phyloP scores from a whole-genome alignment of 495 filamentous ascomycete genomes.

The Penicillium silybi region DNA sequence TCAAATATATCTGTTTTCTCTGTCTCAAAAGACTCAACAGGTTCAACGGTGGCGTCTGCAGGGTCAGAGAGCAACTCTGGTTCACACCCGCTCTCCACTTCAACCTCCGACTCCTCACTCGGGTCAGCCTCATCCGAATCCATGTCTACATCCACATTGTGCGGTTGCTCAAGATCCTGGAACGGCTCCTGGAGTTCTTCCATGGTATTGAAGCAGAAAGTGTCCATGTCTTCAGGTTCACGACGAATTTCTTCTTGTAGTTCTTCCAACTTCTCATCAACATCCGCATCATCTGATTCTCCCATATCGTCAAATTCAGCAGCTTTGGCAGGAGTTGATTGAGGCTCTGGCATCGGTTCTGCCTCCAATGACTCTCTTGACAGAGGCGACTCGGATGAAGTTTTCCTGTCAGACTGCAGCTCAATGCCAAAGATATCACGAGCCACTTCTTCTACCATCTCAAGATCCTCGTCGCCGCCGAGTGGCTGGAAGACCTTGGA shows the following conservation, averaged over 20 bases:
- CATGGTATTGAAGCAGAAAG: constrained; percentile 23
- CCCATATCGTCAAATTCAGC: not conserved
- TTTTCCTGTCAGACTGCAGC: constrained; percentile 9
- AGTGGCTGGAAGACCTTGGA: not conserved
- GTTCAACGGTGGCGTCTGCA: not conserved
- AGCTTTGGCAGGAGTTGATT: not conserved
- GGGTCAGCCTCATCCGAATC: not conserved
- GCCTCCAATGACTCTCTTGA: not conserved
- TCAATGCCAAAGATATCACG: constrained; percentile 27
- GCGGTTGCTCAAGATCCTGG: constrained; percentile 1
- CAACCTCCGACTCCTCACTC: constrained; percentile 4
- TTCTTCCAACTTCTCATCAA: constrained; percentile 10
- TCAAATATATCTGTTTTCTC: not conserved
- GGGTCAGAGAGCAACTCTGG: not conserved
- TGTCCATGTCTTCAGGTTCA: constrained; percentile 21
- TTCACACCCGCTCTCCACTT: not conserved
- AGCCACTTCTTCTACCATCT: constrained; percentile 27
- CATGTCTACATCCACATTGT: not conserved
- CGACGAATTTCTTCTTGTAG: constrained; percentile 10
- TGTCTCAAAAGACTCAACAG: not conserved
- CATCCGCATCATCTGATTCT: not conserved
- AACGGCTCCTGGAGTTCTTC: constrained; percentile 15
- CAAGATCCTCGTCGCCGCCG: constrained; percentile 10
- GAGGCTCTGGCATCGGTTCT: not conserved
- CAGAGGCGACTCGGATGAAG: constrained; percentile 6